These are phyloP conservation scores for Saussurea involucrata DNA, from an alignment of 129 eudicot genomes.

Conservation along the genomic window DNA sequence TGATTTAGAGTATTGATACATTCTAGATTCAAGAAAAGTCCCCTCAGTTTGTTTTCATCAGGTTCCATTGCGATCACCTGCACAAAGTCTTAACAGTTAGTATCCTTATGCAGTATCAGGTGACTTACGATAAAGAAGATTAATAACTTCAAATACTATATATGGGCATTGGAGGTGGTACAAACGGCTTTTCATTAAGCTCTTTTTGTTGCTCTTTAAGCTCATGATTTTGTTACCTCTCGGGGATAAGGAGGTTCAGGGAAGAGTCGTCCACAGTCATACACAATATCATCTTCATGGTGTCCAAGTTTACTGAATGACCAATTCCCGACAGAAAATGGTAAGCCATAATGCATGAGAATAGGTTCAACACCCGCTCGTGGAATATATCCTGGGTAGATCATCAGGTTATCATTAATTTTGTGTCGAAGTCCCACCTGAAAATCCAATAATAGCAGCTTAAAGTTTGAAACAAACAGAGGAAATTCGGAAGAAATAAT, in stretches of 20 bases:
- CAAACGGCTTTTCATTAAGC: not conserved
- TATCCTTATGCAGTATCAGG: not conserved
- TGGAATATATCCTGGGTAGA: slow-evolving; percentile 94
- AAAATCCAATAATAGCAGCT: slow-evolving; percentile 17
- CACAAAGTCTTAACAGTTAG: slow-evolving; percentile 10
- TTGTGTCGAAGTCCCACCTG: slow-evolving; percentile 99
- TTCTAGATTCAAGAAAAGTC: slow-evolving; percentile 61
- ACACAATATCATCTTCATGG: slow-evolving; percentile 79
- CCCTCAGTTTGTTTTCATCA: slow-evolving; percentile 66
- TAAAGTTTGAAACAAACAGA: slow-evolving; percentile 1
- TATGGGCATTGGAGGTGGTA: not conserved
- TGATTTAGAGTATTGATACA: slow-evolving; percentile 85
- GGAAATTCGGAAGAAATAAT: not conserved
- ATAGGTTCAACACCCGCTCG: slow-evolving; percentile 87
- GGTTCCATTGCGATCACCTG: slow-evolving; percentile 80
- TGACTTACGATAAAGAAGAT: not conserved
- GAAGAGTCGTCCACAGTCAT: slow-evolving; percentile 87
- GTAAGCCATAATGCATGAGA: slow-evolving; percentile 92
- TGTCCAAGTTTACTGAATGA: slow-evolving; percentile 83
- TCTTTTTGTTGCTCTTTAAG: not conserved
- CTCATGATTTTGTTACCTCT: slow-evolving; percentile 53
- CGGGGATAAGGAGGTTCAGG: slow-evolving; percentile 99
- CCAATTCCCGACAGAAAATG: slow-evolving; percentile 94
- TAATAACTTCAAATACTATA: not conserved
- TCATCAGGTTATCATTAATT: slow-evolving; percentile 88